Evolutionary conservation across 78 protist genomes (phyloP), one percentile per base, ranked within the genome.

Genomic region (Blattamonas nauphoetae): DNA sequence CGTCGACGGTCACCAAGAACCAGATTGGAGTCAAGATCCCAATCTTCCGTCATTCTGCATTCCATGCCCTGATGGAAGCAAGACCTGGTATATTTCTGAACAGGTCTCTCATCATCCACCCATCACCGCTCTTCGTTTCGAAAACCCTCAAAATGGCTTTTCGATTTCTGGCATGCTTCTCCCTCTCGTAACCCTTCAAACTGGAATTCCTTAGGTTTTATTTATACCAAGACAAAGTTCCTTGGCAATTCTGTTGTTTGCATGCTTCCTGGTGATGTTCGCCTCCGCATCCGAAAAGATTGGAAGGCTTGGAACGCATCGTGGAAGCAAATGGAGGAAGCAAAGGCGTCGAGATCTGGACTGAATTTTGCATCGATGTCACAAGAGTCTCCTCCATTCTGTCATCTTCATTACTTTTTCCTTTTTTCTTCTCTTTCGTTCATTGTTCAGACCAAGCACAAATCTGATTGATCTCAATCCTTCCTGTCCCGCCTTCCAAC

Each of bases 21-120:
- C n/a, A n/a, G n/a, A n/a, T n/a, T 5, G 2, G 43, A 77, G 41
- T 42, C n/a, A 71, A 42, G 43, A 77, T 32, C 41, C 46, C 79
- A 0, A 41, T n/a, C 88, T 34, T 3, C 86, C 78, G n/a, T 45
- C 77, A 83, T n/a, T n/a, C n/a, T n/a, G n/a, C n/a, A n/a, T n/a
- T n/a, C n/a, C n/a, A n/a, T n/a, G n/a, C n/a, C n/a, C n/a, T n/a
- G n/a, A n/a, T n/a, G 71, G 86, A 82, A 81, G 83, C 85, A 63
- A 46, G 42, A 84, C 81, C 44, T 77, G 21, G 41, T 91, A 21
- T 86, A 4, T 84, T 1, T 86, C 94, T 1, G 94, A 90, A 78
- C 96, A 96, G 91, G 95, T 94, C 5, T 90, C 93, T 11, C 98
- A 96, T 81, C 97, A 96, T 88, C 98, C 98, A 5, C 98, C 98